phyloP scores from a whole-genome alignment of 2,329 filamentous ascomycete species.

The Cordyceps farinosa region DNA sequence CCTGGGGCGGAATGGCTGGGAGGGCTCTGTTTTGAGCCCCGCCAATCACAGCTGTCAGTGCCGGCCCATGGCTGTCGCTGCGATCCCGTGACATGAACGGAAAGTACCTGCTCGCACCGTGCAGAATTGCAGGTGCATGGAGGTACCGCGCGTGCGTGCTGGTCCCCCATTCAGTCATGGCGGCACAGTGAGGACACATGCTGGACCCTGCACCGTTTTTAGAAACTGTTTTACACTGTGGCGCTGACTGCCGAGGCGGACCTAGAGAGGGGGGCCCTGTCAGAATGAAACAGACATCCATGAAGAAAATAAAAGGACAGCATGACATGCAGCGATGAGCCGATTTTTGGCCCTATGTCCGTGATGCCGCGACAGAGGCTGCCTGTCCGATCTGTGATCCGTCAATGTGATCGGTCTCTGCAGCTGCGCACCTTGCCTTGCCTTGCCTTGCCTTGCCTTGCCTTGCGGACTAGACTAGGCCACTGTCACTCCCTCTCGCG shows the following conservation, averaged over 20 bases:
- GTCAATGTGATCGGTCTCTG: too few species aligned
- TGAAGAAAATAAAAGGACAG: neutral
- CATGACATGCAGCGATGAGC: neutral
- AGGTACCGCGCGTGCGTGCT: neutral
- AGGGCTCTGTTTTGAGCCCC: neutral
- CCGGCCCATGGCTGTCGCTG: neutral
- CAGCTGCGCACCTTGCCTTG: too few species aligned
- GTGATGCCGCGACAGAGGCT: neutral
- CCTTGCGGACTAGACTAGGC: too few species aligned
- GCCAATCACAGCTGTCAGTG: neutral
- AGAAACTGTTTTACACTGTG: conserved; percentile 9
- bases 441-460: too few species aligned
- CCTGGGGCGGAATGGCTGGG: conserved; percentile 4
- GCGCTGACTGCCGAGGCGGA: neutral
- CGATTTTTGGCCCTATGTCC: neutral
- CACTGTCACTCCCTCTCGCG: too few species aligned
- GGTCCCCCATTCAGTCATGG: too few species aligned
- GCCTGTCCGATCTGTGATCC: too few species aligned
- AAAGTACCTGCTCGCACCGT: neutral
- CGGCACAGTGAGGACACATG: too few species aligned
- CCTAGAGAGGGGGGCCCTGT: neutral
- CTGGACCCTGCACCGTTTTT: conserved; percentile 4
- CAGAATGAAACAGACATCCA: neutral
- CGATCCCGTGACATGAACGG: neutral
- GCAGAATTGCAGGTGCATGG: neutral